phyloP scores from a whole-genome alignment of 2,329 filamentous ascomycete species.

The Penicillium verrucosum region DNA sequence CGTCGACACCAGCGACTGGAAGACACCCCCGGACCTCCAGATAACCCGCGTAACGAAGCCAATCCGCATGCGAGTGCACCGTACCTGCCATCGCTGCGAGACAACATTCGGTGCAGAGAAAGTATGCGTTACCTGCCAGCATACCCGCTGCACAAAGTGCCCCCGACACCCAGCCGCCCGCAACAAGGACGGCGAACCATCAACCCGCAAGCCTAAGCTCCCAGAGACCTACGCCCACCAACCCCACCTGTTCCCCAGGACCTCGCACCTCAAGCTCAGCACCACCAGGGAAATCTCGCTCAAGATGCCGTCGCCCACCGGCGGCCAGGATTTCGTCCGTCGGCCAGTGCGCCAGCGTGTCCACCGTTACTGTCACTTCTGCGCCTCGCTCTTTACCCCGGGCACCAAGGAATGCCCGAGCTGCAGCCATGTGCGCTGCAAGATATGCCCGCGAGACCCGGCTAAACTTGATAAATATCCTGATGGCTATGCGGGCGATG shows the following conservation, averaged over 20 bases:
- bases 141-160: slow-evolving; percentile 77
- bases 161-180: slow-evolving; percentile 68
- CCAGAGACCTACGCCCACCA: slow-evolving; percentile 32
- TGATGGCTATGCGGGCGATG: slow-evolving; percentile 46
- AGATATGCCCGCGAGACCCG: slow-evolving; percentile 76
- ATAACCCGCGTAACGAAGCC: slow-evolving; percentile 45
- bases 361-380: slow-evolving; percentile 72
- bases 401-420: slow-evolving; percentile 62
- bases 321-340: slow-evolving; percentile 68
- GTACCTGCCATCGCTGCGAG: slow-evolving; percentile 75
- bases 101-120: slow-evolving; percentile 70
- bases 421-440: slow-evolving; percentile 73
- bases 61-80: slow-evolving; percentile 48
- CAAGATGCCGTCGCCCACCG: slow-evolving; percentile 60
- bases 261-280: slow-evolving; percentile 26
- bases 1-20: slow-evolving; percentile 44
- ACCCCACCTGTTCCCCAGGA: slow-evolving; percentile 41
- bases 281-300: not conserved
- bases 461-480: slow-evolving; percentile 44
- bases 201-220: slow-evolving; percentile 38
- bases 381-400: slow-evolving; percentile 59
- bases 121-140: slow-evolving; percentile 72
- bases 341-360: slow-evolving; percentile 71
- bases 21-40: slow-evolving; percentile 32
- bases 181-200: slow-evolving; percentile 54